Base-by-base conservation (phyloP, 2,329 filamentous ascomycete genomes). In the Myrmaecium sp. region DNA sequence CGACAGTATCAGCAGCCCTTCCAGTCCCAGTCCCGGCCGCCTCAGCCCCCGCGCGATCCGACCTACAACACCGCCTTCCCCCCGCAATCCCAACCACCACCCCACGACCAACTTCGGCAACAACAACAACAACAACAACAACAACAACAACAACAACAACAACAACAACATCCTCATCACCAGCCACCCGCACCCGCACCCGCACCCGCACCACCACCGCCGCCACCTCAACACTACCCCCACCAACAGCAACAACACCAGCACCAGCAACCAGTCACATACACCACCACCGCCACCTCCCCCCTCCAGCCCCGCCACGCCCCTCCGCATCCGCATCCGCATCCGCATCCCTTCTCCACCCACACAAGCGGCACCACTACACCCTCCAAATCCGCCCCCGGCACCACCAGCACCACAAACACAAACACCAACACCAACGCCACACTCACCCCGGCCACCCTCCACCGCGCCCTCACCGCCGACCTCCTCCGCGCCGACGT, bases 401-500 rank as follows among this genome's bases (percentile, higher is more conserved):
- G n/a, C n/a, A n/a, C n/a, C n/a, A n/a, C n/a, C n/a, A n/a, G n/a
- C n/a, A n/a, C n/a, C n/a, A n/a, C n/a, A n/a, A n/a, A n/a, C n/a
- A n/a, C n/a, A n/a, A n/a, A n/a, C 17, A 30, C 10, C 22, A 25
- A 14, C 11, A 12, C 12, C 25, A 22, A 26, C 27, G 12, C 31
- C 8, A 7, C 26, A 18, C 27, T 57, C 18, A 38, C 48, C 3
- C 47, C 49, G 8, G 58, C 60, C 31, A 45, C 44, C 6, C 38
- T 63, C 6, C 58, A 60, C 30, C 51, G 59, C 13, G 51, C 52
- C 3, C 41, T 63, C 8, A 52, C 57, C 5, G 52, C 52, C 19
- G 57, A 62, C 30, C 45, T 63, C 3, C 51, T 63, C 13, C 56
- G 57, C 12, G 58, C 57, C 5, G 51, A 52, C 3, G 37, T 62